phyloP scores from a whole-genome alignment of 2,329 filamentous ascomycete species.

The Thelonectria olida region DNA sequence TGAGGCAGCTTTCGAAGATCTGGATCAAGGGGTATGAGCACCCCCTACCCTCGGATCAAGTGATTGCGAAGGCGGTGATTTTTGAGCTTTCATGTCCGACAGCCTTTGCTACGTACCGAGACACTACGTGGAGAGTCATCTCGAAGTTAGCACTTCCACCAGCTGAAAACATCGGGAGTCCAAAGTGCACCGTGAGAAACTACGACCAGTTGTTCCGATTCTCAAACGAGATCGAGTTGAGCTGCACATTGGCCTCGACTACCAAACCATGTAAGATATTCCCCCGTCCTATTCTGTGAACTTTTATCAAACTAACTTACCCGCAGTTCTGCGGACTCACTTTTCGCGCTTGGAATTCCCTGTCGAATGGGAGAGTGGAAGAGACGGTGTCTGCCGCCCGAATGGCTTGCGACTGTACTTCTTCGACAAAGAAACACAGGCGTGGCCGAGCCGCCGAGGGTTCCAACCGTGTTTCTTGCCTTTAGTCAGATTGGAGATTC shows the following conservation, averaged over 20 bases:
- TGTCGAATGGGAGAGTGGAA: slow-evolving; percentile 40
- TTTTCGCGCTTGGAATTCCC: slow-evolving; percentile 39
- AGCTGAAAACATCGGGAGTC: slow-evolving; percentile 25
- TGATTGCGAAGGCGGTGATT: slow-evolving; percentile 46
- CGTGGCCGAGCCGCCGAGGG: slow-evolving; percentile 31
- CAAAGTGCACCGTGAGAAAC: slow-evolving; percentile 36
- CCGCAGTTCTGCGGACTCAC: slow-evolving; percentile 39
- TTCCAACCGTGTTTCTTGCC: slow-evolving; percentile 29
- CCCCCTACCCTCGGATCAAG: slow-evolving; percentile 46
- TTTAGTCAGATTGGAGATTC: slow-evolving; percentile 34
- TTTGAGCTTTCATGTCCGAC: slow-evolving; percentile 53
- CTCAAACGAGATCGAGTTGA: slow-evolving; percentile 18
- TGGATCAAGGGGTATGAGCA: slow-evolving; percentile 51
- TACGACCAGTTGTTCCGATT: slow-evolving; percentile 36
- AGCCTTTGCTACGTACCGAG: slow-evolving; percentile 49
- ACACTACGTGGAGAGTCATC: slow-evolving; percentile 52
- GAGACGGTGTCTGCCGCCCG: slow-evolving; percentile 35
- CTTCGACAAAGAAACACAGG: slow-evolving; percentile 22
- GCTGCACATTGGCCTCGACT: slow-evolving; percentile 40
- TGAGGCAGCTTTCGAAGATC: slow-evolving; percentile 41
- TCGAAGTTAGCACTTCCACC: slow-evolving; percentile 39
- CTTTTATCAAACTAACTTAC: neutral
- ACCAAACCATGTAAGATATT: slow-evolving; percentile 42
- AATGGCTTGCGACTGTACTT: slow-evolving; percentile 35
- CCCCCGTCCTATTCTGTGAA: neutral